phyloP scores from a whole-genome alignment of 2,329 filamentous ascomycete genomes.

The Graphilbum fragrans region DNA sequence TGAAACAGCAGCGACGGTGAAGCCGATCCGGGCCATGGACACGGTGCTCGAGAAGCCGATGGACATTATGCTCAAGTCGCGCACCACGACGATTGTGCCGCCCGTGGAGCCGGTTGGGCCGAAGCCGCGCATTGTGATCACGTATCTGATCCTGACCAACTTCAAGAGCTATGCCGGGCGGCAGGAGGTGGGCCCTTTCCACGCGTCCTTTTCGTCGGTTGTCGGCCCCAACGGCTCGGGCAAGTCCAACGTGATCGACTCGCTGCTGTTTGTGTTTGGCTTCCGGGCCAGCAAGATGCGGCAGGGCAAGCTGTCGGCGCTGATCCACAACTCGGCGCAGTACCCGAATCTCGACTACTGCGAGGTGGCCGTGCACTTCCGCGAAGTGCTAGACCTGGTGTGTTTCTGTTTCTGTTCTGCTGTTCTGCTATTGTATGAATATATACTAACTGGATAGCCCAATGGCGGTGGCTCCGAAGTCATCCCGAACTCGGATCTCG shows the following conservation, averaged over 20 bases:
- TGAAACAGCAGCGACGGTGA: constrained; percentile 41
- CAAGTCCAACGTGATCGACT: constrained; percentile 98
- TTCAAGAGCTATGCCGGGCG: constrained; percentile 98
- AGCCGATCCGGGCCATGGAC: constrained; percentile 64
- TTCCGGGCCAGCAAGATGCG: constrained; percentile 99
- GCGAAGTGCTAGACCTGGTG: constrained; percentile 81
- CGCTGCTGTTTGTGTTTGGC: constrained; percentile 94
- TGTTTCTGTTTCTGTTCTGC: constrained; percentile 10
- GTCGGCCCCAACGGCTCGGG: constrained; percentile 96
- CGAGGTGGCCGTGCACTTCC: constrained; percentile 93
- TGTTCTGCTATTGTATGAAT: neutral
- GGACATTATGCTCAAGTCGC: constrained; percentile 85
- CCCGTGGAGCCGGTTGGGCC: constrained; percentile 56
- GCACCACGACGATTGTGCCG: constrained; percentile 53
- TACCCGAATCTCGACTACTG: constrained; percentile 78
- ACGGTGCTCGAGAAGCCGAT: constrained; percentile 77
- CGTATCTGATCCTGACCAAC: constrained; percentile 82
- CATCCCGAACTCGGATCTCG: constrained; percentile 70
- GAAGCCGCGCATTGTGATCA: constrained; percentile 83
- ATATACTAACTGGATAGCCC: constrained; percentile 33
- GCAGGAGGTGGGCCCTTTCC: constrained; percentile 93
- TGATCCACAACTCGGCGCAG: constrained; percentile 93
- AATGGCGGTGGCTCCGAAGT: constrained; percentile 62
- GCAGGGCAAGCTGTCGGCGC: constrained; percentile 92
- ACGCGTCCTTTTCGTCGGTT: constrained; percentile 93